Evolutionary conservation across 2,329 filamentous ascomycete genomes (phyloP).

Genomic region (Alternaria dauci): DNA sequence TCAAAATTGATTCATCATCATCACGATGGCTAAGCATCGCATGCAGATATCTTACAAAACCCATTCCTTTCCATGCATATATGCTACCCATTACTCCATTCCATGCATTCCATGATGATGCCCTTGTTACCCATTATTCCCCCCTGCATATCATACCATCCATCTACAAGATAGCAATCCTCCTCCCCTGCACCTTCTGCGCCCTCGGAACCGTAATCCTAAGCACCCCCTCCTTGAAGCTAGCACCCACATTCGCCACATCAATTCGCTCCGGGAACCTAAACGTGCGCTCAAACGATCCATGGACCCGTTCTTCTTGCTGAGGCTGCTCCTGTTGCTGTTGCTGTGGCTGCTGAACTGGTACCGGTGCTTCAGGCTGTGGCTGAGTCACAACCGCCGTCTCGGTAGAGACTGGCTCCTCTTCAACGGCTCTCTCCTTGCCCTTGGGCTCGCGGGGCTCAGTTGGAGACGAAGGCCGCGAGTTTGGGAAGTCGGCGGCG

Average conservation of each 20-base stretch:
- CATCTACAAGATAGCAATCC: slow-evolving; percentile 40
- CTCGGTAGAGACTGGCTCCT: slow-evolving; percentile 18
- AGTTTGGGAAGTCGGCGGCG: slow-evolving; percentile 40
- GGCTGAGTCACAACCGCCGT: slow-evolving; percentile 29
- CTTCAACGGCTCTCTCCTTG: slow-evolving; percentile 40
- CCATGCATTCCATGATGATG: background rate
- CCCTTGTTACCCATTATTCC: background rate
- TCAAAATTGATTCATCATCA: background rate
- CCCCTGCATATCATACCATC: background rate
- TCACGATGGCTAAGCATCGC: background rate
- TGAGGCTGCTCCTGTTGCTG: slow-evolving; percentile 17
- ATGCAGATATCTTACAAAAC: background rate
- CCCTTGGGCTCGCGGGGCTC: slow-evolving; percentile 37
- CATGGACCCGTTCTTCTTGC: slow-evolving; percentile 66
- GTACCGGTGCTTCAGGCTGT: slow-evolving; percentile 25
- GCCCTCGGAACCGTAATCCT: slow-evolving; percentile 72
- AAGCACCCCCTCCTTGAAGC: slow-evolving; percentile 71
- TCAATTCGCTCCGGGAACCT: slow-evolving; percentile 72
- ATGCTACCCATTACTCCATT: background rate
- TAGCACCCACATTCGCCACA: slow-evolving; percentile 67
- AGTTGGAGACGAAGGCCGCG: slow-evolving; percentile 30
- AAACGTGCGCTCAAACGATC: slow-evolving; percentile 74
- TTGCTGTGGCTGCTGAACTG: slow-evolving; percentile 13
- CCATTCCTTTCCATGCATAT: background rate
- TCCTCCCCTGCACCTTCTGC: slow-evolving; percentile 35